Base-by-base conservation (phyloP, 768 basidiomycete species). In the Epithele typhae region DNA sequence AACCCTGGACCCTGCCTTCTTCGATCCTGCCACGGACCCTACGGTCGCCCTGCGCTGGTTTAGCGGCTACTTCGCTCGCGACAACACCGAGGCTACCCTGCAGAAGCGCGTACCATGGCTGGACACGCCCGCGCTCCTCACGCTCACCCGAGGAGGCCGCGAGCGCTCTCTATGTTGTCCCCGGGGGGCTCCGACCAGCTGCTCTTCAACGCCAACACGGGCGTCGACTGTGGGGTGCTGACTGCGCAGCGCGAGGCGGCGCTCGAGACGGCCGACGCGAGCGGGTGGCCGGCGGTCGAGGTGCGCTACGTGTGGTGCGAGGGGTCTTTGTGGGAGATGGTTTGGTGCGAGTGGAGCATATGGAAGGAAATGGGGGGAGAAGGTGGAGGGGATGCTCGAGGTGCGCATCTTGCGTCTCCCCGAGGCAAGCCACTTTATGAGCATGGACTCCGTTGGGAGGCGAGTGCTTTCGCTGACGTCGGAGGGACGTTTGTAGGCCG, bases 141-240 rank as follows among this genome's bases (percentile, higher is more conserved):
- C 49, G 3, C 39, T 54, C 46, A 40, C 43, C 17, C 22, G 52
- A 40, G 3, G 53, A 57, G 12, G 6, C 46, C 8, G 39, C 17
- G 22, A 7, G 12, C 18, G 25, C 37, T 4, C 30, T 47, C n/a
- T 45, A 45, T 43, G 30, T 34, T 3, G 30, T 15, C 1, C 56
- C 56, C 0, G 43, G 46, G 17, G 6, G 56, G 56, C 2, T 57
- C 56, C 1, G 56, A 57, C 22, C 11, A 11, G 2, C 10, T 42
- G n/a, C 25, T 57, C 30, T 15, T 54, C 11, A 12, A 24, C 5
- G n/a, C n/a, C n/a, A n/a, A n/a, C n/a, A 30, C 5, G 3, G 48
- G 50, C n/a, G 43, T 52, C 19, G 34, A 25, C n/a, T 24, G 17
- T 15, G 56, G 51, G 1, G n/a, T 48, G 15, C 48, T 42, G 25